Conservation (phyloP, 2,329 filamentous ascomycete genomes). For the Apiospora marii region DNA sequence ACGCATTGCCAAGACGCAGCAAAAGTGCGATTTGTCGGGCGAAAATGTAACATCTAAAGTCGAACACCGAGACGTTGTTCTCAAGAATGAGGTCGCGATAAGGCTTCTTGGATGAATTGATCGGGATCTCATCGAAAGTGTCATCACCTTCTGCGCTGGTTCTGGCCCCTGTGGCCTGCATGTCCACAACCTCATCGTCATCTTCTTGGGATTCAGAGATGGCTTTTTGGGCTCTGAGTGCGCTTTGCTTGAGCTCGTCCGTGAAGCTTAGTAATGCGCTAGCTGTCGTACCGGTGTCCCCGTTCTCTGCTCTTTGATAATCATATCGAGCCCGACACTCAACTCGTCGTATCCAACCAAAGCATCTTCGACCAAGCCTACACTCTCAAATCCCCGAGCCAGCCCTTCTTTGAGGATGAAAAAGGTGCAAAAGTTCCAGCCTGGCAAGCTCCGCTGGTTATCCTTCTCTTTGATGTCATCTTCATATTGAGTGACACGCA, state of each 20-base stretch:
- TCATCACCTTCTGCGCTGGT: slow-evolving; percentile 42
- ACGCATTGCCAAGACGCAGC: slow-evolving; percentile 80
- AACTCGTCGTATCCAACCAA: slow-evolving; percentile 95
- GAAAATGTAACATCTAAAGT: slow-evolving; percentile 95
- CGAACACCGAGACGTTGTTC: slow-evolving; percentile 95
- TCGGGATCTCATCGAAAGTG: slow-evolving; percentile 63
- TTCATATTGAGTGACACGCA: slow-evolving; percentile 91
- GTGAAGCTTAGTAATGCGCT: slow-evolving; percentile 77
- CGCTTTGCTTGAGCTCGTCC: slow-evolving; percentile 72
- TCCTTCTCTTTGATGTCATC: slow-evolving; percentile 97
- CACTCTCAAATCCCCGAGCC: slow-evolving; percentile 92
- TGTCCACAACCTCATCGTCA: slow-evolving; percentile 55
- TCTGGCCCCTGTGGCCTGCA: slow-evolving; percentile 52
- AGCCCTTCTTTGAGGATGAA: slow-evolving; percentile 97
- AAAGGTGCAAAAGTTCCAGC: slow-evolving; percentile 99
- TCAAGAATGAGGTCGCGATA: slow-evolving; percentile 92
- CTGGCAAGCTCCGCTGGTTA: slow-evolving; percentile 82
- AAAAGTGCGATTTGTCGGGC: slow-evolving; percentile 85
- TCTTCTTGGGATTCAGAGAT: slow-evolving; percentile 46
- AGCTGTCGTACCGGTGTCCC: slow-evolving; percentile 68
- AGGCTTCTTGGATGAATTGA: slow-evolving; percentile 73
- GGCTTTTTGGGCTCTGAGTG: slow-evolving; percentile 54
- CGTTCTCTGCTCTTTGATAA: slow-evolving; percentile 77
- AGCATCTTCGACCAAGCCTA: slow-evolving; percentile 94
- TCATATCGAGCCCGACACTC: slow-evolving; percentile 82